A percentile compares a stretch with the other conserved stretches of the same genome.
These are phyloP conservation scores for Ophiocordyceps sinensis DNA, from an alignment of 2,329 filamentous ascomycete species.

Conservation along the genomic window DNA sequence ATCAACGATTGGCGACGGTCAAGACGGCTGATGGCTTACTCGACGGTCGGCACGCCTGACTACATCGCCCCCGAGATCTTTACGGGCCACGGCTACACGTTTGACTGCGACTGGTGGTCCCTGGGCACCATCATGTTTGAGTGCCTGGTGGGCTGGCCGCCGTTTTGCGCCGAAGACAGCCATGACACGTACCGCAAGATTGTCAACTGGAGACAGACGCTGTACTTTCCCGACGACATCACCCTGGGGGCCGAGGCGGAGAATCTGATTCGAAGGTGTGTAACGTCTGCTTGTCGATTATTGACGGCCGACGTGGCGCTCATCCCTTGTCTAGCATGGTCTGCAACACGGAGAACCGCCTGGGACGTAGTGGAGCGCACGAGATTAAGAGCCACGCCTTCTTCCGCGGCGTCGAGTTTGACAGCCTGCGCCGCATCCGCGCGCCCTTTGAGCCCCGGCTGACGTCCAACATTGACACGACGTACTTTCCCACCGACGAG, in stretches of 20 bases:
- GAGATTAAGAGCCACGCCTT: conserved; percentile 92
- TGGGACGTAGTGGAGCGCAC: conserved; percentile 72
- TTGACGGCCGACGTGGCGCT: background rate
- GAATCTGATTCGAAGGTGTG: conserved; percentile 79
- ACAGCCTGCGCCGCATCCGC: conserved; percentile 79
- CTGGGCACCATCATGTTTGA: conserved; percentile 99
- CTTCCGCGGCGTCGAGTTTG: conserved; percentile 94
- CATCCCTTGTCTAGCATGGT: conserved; percentile 50
- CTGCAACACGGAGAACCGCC: conserved; percentile 82
- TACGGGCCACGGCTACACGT: conserved; percentile 88
- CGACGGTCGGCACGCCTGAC: conserved; percentile 92
- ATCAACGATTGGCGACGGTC: conserved; percentile 99
- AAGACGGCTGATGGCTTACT: conserved; percentile 90
- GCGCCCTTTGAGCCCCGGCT: conserved; percentile 93
- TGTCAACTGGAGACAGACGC: conserved; percentile 89
- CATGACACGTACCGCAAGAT: conserved; percentile 99
- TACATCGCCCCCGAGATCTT: conserved; percentile 99
- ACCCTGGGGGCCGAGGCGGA: conserved; percentile 79
- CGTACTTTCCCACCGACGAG: conserved; percentile 97
- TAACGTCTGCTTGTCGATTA: conserved; percentile 1
- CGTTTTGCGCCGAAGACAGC: conserved; percentile 94
- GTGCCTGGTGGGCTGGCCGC: conserved; percentile 95
- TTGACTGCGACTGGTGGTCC: conserved; percentile 98
- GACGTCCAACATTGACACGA: conserved; percentile 86
- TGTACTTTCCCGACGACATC: conserved; percentile 95